phyloP scores from a whole-genome alignment of 208 protist species.

The Trypanosoma melophagium region DNA sequence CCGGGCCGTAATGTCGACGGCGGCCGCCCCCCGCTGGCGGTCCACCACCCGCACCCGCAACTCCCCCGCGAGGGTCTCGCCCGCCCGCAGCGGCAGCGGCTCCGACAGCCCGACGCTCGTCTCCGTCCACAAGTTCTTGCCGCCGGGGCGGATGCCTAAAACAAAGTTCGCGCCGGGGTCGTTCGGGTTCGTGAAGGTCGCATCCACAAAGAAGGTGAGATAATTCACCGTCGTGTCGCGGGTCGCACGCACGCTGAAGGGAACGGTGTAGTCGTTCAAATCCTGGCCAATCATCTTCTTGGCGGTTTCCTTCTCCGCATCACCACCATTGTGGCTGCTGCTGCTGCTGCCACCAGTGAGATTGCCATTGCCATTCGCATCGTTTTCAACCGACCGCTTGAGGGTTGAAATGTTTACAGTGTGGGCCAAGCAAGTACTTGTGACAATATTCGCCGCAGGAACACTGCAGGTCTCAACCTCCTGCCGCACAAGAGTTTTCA shows the following conservation, averaged over 20 bases:
- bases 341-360: no score
- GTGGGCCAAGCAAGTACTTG: slow-evolving; percentile 55
- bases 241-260: slow-evolving; percentile 55
- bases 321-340: slow-evolving; percentile 29
- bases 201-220: slow-evolving; percentile 86
- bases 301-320: slow-evolving; percentile 28
- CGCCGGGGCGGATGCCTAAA: slow-evolving; percentile 74
- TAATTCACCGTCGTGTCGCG: slow-evolving; percentile 77
- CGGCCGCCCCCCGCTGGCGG: slow-evolving; percentile 48
- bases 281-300: no score
- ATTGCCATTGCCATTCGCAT: slow-evolving; percentile 15
- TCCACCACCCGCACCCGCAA: slow-evolving; percentile 47
- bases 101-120: slow-evolving; percentile 66
- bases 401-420: slow-evolving; percentile 63
- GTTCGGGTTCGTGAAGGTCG: slow-evolving; percentile 65
- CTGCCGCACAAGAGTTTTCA: slow-evolving; percentile 82
- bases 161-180: slow-evolving; percentile 87
- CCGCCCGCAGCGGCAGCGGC: slow-evolving; percentile 67
- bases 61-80: slow-evolving; percentile 65
- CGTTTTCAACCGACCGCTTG: slow-evolving; percentile 35
- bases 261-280: slow-evolving; percentile 42
- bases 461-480: slow-evolving; percentile 84
- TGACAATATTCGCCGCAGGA: slow-evolving; percentile 70
- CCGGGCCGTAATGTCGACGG: slow-evolving; percentile 63
- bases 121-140: slow-evolving; percentile 82